phyloP scores from a whole-genome alignment of 2,329 filamentous ascomycete species.

The Ophiostoma perfectum region DNA sequence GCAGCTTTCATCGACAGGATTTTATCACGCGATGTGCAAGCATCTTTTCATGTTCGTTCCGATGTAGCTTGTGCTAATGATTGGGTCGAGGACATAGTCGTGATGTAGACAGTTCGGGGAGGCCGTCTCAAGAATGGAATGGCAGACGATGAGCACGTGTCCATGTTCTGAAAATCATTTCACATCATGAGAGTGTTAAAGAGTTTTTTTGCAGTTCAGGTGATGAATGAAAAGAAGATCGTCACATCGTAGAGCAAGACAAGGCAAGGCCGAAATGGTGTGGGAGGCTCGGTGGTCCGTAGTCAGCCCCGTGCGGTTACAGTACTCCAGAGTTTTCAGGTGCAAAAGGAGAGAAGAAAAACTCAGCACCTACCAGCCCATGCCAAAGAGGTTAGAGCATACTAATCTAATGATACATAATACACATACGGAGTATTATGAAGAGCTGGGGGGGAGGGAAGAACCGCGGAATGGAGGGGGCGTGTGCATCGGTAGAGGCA shows the following conservation, averaged over 20 bases:
- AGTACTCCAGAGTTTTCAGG: not conserved
- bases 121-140: not conserved
- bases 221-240: not conserved
- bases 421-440: not conserved
- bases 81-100: not conserved
- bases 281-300: not conserved
- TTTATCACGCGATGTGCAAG: too few relatives aligned
- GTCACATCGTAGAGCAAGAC: not conserved
- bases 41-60: too few relatives aligned
- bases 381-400: not conserved
- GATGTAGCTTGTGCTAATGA: too few relatives aligned
- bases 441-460: not conserved
- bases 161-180: not conserved
- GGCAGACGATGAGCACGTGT: not conserved
- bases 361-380: not conserved
- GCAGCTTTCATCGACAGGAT: too few relatives aligned
- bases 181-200: not conserved
- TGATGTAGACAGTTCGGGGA: not conserved
- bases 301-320: not conserved
- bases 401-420: not conserved
- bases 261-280: not conserved
- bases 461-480: slow-evolving; percentile 1
- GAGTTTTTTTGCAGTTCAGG: not conserved
- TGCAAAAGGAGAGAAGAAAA: not conserved
- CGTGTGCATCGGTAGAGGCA: slow-evolving; percentile 6